Percentiles rank a stretch among this genome's conserved stretches.
phyloP scores from a whole-genome alignment of 768 basidiomycete species.

The Megacollybia marginata region DNA sequence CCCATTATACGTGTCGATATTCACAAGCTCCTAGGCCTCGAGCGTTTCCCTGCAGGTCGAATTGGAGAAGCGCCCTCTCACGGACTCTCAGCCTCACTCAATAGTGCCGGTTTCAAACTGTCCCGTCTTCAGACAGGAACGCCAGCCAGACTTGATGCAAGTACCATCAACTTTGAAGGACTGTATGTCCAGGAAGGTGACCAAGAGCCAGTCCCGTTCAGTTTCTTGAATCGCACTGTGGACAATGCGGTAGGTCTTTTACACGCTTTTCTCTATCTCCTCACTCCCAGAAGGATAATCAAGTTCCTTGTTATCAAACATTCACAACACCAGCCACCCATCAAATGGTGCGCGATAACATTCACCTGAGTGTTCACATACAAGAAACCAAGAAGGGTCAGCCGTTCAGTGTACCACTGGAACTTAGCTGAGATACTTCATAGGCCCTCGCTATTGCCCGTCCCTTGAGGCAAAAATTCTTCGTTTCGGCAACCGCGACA shows the following conservation, averaged over 20 bases:
- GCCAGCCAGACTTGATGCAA: slow-evolving; percentile 68
- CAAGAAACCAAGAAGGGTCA: slow-evolving; percentile 83
- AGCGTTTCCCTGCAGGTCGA: slow-evolving; percentile 71
- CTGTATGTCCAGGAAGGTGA: slow-evolving; percentile 67
- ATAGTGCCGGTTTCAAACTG: slow-evolving; percentile 70
- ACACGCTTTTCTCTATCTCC: not conserved
- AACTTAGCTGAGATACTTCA: not conserved
- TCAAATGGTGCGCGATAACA: slow-evolving; percentile 62
- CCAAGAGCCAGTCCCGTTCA: slow-evolving; percentile 59
- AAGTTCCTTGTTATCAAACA: slow-evolving; percentile 69
- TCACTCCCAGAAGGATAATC: slow-evolving; percentile 44
- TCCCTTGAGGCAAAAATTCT: slow-evolving; percentile 84
- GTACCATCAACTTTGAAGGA: slow-evolving; percentile 61
- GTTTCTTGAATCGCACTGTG: slow-evolving; percentile 61
- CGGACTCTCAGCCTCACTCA: slow-evolving; percentile 72
- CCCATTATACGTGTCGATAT: not conserved
- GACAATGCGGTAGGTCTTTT: slow-evolving; percentile 51
- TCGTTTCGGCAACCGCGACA: slow-evolving; percentile 64
- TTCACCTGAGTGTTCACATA: slow-evolving; percentile 78
- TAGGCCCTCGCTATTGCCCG: slow-evolving; percentile 88
- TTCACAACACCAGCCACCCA: slow-evolving; percentile 69
- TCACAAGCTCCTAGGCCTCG: slow-evolving; percentile 39
- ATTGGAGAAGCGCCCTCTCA: slow-evolving; percentile 63
- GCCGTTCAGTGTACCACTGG: not conserved
- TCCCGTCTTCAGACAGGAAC: slow-evolving; percentile 84